Evolutionary conservation across 805 yeast genomes (phyloP).

Genomic region (Jamesozyma rosinii): DNA sequence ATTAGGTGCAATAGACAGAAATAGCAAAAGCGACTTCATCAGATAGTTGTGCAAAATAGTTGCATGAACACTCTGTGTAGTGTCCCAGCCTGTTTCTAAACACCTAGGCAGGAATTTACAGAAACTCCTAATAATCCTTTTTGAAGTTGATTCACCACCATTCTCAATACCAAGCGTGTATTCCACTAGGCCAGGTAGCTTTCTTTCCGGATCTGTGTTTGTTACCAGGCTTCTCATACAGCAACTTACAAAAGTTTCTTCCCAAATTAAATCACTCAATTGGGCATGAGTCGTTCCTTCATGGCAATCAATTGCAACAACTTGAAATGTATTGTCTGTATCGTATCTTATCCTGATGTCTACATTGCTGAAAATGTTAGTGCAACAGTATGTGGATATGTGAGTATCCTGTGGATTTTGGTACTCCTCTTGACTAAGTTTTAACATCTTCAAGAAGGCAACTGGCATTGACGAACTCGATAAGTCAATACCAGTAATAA

Average conservation of each 20-base stretch:
- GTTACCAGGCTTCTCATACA: constrained; percentile 47
- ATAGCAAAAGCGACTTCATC: constrained; percentile 38
- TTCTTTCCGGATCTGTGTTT: constrained; percentile 45
- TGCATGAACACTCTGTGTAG: constrained; percentile 25
- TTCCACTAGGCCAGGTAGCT: constrained; percentile 50
- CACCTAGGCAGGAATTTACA: constrained; percentile 42
- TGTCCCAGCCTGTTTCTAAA: constrained; percentile 36
- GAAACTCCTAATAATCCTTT: constrained; percentile 32
- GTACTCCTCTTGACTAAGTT: constrained; percentile 13
- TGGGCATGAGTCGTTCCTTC: constrained; percentile 23
- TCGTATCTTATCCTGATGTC: constrained; percentile 62
- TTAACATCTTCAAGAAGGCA: constrained; percentile 37
- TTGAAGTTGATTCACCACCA: constrained; percentile 15
- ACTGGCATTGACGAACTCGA: constrained; percentile 39
- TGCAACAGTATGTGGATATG: constrained; percentile 49
- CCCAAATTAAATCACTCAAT: constrained; percentile 41
- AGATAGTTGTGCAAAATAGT: constrained; percentile 40
- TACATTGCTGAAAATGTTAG: constrained; percentile 61
- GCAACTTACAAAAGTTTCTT: constrained; percentile 50
- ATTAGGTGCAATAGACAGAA: constrained; percentile 18
- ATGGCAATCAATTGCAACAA: constrained; percentile 27
- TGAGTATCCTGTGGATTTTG: constrained; percentile 14
- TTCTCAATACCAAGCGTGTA: constrained; percentile 34
- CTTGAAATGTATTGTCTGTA: constrained; percentile 26
- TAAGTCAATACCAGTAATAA: constrained; percentile 39